A percentile compares a stretch with the other conserved stretches of the same genome.
Conservation (phyloP, 2,329 filamentous ascomycete genomes). For the Colletotrichum sp. region DNA sequence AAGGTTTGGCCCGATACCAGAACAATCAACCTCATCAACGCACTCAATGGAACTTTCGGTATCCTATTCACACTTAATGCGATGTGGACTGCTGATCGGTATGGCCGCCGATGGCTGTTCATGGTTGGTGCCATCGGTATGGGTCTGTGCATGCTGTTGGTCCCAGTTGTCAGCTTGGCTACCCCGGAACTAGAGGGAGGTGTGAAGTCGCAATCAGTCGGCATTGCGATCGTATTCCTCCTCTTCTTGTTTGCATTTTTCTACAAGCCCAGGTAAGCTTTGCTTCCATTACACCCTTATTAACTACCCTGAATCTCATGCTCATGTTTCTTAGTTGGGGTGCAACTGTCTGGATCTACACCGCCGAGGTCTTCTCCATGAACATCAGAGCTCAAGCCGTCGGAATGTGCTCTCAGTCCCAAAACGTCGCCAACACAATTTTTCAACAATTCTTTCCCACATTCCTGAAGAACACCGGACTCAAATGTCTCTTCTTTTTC, state of each 20-base stretch:
- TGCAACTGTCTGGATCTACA: slow-evolving; percentile 75
- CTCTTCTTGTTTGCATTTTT: slow-evolving; percentile 70
- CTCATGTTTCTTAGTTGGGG: background rate
- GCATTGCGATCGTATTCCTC: slow-evolving; percentile 70
- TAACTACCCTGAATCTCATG: too few relatives aligned
- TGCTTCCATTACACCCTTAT: background rate
- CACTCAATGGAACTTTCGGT: slow-evolving; percentile 70
- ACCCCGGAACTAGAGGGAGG: slow-evolving; percentile 57
- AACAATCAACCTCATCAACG: slow-evolving; percentile 69
- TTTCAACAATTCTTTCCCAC: slow-evolving; percentile 74
- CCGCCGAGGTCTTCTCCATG: slow-evolving; percentile 72
- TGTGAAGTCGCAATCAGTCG: slow-evolving; percentile 62
- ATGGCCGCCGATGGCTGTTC: slow-evolving; percentile 68
- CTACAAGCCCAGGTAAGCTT: slow-evolving; percentile 71
- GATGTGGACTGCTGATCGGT: slow-evolving; percentile 71
- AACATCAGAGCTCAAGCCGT: slow-evolving; percentile 74
- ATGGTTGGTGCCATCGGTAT: slow-evolving; percentile 69
- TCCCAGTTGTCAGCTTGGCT: slow-evolving; percentile 37
- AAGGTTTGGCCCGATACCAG: slow-evolving; percentile 65
- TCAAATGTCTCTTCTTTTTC: slow-evolving; percentile 45
- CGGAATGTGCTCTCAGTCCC: slow-evolving; percentile 66
- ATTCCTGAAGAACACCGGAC: slow-evolving; percentile 62
- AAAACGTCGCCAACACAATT: slow-evolving; percentile 70
- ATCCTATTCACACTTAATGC: slow-evolving; percentile 73
- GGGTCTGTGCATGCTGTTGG: slow-evolving; percentile 68